Conservation (phyloP, 2,329 filamentous ascomycete species). For the Sporothrix mexicana region DNA sequence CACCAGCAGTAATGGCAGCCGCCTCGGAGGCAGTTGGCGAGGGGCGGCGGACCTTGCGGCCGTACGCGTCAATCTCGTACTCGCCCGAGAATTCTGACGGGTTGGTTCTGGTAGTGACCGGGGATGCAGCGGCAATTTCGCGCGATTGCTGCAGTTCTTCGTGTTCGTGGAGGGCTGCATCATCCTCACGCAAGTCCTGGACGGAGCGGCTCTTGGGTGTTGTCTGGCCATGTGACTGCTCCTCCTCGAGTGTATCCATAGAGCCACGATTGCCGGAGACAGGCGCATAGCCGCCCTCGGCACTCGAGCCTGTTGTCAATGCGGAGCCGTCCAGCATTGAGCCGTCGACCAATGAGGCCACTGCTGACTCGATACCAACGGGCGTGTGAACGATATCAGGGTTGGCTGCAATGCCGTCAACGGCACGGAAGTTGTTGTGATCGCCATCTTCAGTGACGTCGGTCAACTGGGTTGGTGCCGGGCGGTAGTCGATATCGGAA, state of each 20-base stretch:
- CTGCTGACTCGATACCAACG: constrained; percentile 81
- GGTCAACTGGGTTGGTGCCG: constrained; percentile 46
- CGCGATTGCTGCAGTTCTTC: constrained; percentile 39
- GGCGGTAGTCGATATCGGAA: constrained; percentile 62
- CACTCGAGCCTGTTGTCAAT: constrained; percentile 65
- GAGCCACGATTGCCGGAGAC: constrained; percentile 47
- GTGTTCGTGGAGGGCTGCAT: constrained; percentile 34
- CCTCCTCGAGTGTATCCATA: constrained; percentile 45
- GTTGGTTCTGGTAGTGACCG: constrained; percentile 36
- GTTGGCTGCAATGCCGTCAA: constrained; percentile 73
- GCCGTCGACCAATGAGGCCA: constrained; percentile 83
- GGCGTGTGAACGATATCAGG: constrained; percentile 76
- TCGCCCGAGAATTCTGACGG: constrained; percentile 54
- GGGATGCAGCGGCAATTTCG: constrained; percentile 46
- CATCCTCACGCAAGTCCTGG: constrained; percentile 47
- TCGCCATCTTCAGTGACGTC: constrained; percentile 60
- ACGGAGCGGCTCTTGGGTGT: constrained; percentile 48
- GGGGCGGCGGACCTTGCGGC: constrained; percentile 59
- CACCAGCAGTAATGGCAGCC: constrained; percentile 60
- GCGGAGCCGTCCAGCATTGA: constrained; percentile 72
- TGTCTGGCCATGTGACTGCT: constrained; percentile 43
- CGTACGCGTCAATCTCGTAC: constrained; percentile 64
- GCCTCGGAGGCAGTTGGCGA: constrained; percentile 64
- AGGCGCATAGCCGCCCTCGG: constrained; percentile 55
- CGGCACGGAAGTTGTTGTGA: constrained; percentile 67